Percentiles rank a stretch among this genome's conserved stretches.
Evolutionary conservation across 768 basidiomycete species (phyloP).

Genomic region (Candolleomyces eurysporus): DNA sequence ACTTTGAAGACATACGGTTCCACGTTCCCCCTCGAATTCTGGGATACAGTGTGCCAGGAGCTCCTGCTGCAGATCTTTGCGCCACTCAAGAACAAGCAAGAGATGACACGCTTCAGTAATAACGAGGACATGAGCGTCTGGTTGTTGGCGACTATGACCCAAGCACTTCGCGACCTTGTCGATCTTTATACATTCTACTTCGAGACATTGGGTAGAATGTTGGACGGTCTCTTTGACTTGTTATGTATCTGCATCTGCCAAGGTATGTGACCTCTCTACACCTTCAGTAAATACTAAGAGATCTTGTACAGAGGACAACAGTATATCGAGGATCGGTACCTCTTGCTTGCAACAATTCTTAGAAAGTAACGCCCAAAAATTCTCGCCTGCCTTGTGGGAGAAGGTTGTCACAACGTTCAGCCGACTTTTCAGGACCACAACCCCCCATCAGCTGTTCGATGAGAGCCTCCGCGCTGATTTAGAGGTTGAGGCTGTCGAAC

Average conservation of each 20-base stretch:
- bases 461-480: constrained; percentile 86
- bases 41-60: constrained; percentile 97
- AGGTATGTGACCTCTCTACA: constrained; percentile 52
- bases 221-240: constrained; percentile 92
- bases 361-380: constrained; percentile 87
- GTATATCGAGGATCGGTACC: constrained; percentile 94
- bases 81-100: constrained; percentile 89
- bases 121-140: constrained; percentile 99
- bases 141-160: constrained; percentile 98
- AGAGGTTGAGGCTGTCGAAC: constrained; percentile 29
- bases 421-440: constrained; percentile 95
- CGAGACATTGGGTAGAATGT: constrained; percentile 80
- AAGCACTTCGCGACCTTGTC: constrained; percentile 92
- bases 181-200: constrained; percentile 97
- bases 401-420: constrained; percentile 90
- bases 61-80: constrained; percentile 98
- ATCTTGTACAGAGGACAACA: constrained; percentile 81
- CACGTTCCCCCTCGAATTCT: constrained; percentile 87
- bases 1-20: constrained; percentile 89
- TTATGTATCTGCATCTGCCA: constrained; percentile 97
- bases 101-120: constrained; percentile 88
- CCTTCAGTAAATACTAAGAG: background rate
- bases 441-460: constrained; percentile 95
- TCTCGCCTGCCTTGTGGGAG: constrained; percentile 86
- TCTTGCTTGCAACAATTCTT: constrained; percentile 95